phyloP scores from a whole-genome alignment of 31 red algal genomes.

The Odonthalia washingtoniensis region DNA sequence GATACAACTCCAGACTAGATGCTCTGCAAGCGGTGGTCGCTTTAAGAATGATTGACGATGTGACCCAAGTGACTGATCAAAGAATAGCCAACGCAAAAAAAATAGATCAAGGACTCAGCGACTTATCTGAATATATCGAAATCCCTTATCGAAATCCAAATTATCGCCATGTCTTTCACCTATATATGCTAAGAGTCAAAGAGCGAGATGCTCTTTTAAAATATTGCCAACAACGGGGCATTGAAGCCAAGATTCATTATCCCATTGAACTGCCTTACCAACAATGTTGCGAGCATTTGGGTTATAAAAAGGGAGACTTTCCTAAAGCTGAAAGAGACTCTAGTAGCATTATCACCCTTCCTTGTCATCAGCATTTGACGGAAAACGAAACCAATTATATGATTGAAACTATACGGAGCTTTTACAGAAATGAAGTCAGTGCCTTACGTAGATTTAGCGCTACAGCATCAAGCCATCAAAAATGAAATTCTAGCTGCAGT shows the following conservation, averaged over 20 bases:
- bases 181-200: slow-evolving; percentile 73
- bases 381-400: too few relatives aligned
- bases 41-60: slow-evolving; percentile 4
- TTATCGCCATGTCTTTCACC: slow-evolving; percentile 46
- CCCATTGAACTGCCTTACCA: not conserved
- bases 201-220: slow-evolving; percentile 57
- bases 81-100: not conserved
- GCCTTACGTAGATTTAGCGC: slow-evolving; percentile 25
- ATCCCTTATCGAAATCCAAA: slow-evolving; percentile 40
- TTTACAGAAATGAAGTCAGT: slow-evolving; percentile 6
- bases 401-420: too few relatives aligned
- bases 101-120: not conserved
- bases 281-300: too few relatives aligned
- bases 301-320: too few relatives aligned
- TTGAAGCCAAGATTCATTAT: slow-evolving; percentile 74
- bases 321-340: too few relatives aligned
- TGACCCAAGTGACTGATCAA: slow-evolving; percentile 12
- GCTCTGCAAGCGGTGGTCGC: slow-evolving; percentile 30
- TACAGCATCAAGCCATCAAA: not conserved
- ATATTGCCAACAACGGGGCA: slow-evolving; percentile 41
- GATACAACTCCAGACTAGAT: slow-evolving; percentile 38
- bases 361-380: too few relatives aligned
- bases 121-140: slow-evolving; percentile 25
- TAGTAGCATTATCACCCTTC: too few relatives aligned
- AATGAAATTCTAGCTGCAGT: slow-evolving; percentile 21